Evolutionary conservation across 2,329 filamentous ascomycete genomes (phyloP), one percentile per base, ranked within the genome.

Genomic region (Bipolaris gigantea): DNA sequence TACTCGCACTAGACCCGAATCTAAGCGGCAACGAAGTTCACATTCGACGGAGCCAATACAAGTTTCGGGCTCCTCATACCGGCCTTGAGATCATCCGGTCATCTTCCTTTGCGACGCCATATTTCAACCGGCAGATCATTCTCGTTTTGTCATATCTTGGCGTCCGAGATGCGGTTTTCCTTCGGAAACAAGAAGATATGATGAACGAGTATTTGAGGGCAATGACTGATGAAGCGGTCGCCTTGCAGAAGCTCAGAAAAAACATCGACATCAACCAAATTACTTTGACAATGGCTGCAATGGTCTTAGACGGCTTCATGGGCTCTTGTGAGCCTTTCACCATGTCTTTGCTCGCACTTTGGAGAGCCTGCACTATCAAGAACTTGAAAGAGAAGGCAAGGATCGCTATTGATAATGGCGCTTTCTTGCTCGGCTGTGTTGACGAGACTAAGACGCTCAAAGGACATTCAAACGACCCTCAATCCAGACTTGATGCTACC

Each of bases 341-440:
- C 19, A 82, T 85, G 56, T 92, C 91, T 0, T 74, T 96, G 8
- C 77, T 99, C 10, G 83, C 86, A 33, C 80, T 97, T 0, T 99
- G 94, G 93, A 83, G 89, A 58, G 85, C 90, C 1, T 97, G 90
- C 89, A 90, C 88, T 0, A 84, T 96, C 62, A 96, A 96, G 67
- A 83, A 89, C 11, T 81, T 99, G 16, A 97, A 96, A 64, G 92
- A 97, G 63, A 97, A 97, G 65, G 92, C 93, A 0, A 88, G 89
- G 25, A 90, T 99, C 39, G 81, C 86, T 2, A 83, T 99, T 9
- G 86, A 91, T 6, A 76, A 93, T 53, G 92, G 93, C 1, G 92
- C 92, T 0, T 96, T 95, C 68, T 80, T 97, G 0, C 83, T 97
- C 6, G 94, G 93, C 3, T 92, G 90, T 57, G 85, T 93, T 5